Evolutionary conservation across 2,329 filamentous ascomycete genomes (phyloP).

Genomic region (Fusarium tricinctum): DNA sequence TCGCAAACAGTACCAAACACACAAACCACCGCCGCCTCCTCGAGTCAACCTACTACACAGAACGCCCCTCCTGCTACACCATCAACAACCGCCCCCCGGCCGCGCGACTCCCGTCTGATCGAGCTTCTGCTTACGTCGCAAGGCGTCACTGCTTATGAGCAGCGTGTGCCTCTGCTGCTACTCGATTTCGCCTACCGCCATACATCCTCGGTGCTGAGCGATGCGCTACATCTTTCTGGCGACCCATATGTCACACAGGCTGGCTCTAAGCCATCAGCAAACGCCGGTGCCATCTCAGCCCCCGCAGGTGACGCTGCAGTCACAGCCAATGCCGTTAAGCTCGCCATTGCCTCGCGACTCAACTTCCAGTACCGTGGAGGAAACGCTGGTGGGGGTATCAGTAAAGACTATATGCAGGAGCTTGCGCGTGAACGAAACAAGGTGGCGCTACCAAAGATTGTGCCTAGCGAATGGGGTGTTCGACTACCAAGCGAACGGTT

Average conservation of each 20-base stretch:
- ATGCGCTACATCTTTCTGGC: slow-evolving; percentile 76
- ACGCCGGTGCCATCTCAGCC: slow-evolving; percentile 63
- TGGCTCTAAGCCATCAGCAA: slow-evolving; percentile 64
- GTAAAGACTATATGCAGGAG: slow-evolving; percentile 83
- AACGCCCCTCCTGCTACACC: slow-evolving; percentile 50
- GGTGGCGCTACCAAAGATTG: slow-evolving; percentile 72
- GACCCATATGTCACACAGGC: slow-evolving; percentile 76
- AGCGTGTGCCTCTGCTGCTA: slow-evolving; percentile 84
- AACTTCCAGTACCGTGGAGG: slow-evolving; percentile 76
- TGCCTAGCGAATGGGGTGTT: slow-evolving; percentile 76
- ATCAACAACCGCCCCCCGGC: slow-evolving; percentile 66
- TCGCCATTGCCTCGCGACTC: slow-evolving; percentile 78
- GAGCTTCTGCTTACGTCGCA: slow-evolving; percentile 84
- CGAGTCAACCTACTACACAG: slow-evolving; percentile 48
- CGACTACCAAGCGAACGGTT: slow-evolving; percentile 77
- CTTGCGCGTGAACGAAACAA: slow-evolving; percentile 80
- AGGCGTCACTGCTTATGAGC: slow-evolving; percentile 83
- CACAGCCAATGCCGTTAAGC: slow-evolving; percentile 74
- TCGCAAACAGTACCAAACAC: slow-evolving; percentile 57
- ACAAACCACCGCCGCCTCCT: slow-evolving; percentile 51
- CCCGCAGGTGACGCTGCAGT: slow-evolving; percentile 69
- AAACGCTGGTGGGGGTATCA: slow-evolving; percentile 66
- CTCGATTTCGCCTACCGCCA: slow-evolving; percentile 91
- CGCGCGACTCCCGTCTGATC: slow-evolving; percentile 83
- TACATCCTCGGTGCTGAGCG: slow-evolving; percentile 77